Percentiles rank a stretch among this genome's conserved stretches.
Conservation (phyloP, 768 basidiomycete genomes). For the Podaxis sp. region DNA sequence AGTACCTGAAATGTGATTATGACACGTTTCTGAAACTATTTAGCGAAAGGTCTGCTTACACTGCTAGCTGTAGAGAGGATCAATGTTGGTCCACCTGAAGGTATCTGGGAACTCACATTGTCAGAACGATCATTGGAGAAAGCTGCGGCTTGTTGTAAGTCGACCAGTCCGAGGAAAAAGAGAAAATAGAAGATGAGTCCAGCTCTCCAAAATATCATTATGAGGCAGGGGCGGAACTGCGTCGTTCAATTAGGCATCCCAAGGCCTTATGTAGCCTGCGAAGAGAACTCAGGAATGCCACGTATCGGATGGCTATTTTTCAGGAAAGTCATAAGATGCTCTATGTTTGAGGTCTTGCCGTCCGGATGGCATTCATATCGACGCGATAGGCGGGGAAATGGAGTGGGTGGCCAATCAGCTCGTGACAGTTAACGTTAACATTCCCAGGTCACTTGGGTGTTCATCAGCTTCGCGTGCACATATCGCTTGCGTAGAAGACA, state of each 20-base stretch:
- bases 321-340: conserved; percentile 7
- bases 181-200: conserved; percentile 9
- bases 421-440: conserved; percentile 2
- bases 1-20: conserved; percentile 25
- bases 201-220: conserved; percentile 8
- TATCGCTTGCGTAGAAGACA: conserved; percentile 1
- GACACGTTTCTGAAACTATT: background rate
- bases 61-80: conserved; percentile 26
- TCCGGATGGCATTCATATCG: background rate
- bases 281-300: background rate
- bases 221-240: background rate
- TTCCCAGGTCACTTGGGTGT: background rate
- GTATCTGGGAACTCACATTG: conserved; percentile 25
- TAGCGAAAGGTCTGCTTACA: conserved; percentile 20
- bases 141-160: conserved; percentile 18
- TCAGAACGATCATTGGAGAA: conserved; percentile 33
- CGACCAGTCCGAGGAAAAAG: conserved; percentile 13
- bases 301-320: background rate
- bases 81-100: background rate
- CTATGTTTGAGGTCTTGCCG: conserved; percentile 1
- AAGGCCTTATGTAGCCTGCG: conserved; percentile 2
- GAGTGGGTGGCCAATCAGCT: conserved; percentile 1
- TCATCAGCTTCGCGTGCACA: background rate
- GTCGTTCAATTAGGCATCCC: background rate
- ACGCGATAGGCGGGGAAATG: conserved; percentile 3